phyloP scores from a whole-genome alignment of 73 alveolate genomes.

The Durusdinium trenchii region DNA sequence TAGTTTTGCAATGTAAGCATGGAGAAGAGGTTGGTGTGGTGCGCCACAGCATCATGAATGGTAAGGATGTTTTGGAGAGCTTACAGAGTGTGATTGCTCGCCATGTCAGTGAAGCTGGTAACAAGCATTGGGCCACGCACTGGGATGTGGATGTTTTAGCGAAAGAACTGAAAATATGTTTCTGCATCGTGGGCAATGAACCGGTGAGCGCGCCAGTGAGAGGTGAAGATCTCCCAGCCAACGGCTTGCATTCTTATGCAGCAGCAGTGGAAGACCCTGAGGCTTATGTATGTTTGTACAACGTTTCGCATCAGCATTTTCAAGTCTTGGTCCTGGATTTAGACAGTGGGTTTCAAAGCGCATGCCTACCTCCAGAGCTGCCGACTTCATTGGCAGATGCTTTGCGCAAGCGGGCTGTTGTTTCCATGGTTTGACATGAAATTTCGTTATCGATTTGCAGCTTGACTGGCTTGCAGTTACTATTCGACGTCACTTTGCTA shows the following conservation, averaged over 20 bases:
- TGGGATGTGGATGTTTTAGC: neutral
- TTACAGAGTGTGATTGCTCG: neutral
- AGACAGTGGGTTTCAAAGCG: neutral
- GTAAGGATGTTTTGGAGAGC: neutral
- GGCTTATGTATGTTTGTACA: neutral
- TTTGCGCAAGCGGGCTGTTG: too few relatives aligned
- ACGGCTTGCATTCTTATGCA: neutral
- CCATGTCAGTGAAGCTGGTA: neutral
- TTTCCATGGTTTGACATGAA: too few relatives aligned
- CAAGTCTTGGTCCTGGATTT: slow-evolving; percentile 23
- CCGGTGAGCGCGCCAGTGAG: neutral
- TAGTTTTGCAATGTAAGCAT: neutral
- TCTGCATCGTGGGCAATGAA: neutral
- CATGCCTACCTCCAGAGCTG: neutral
- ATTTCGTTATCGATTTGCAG: too few relatives aligned
- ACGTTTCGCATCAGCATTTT: neutral
- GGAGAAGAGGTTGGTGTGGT: neutral
- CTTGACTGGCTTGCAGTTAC: too few relatives aligned
- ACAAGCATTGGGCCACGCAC: neutral
- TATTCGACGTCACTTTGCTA: too few relatives aligned
- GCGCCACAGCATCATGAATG: neutral
- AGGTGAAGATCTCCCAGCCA: neutral
- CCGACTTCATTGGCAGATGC: slow-evolving; percentile 15
- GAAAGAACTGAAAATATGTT: neutral
- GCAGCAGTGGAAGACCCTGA: neutral